phyloP scores from a whole-genome alignment of 352 stramenopile species.

The Phytophthora sp. region DNA sequence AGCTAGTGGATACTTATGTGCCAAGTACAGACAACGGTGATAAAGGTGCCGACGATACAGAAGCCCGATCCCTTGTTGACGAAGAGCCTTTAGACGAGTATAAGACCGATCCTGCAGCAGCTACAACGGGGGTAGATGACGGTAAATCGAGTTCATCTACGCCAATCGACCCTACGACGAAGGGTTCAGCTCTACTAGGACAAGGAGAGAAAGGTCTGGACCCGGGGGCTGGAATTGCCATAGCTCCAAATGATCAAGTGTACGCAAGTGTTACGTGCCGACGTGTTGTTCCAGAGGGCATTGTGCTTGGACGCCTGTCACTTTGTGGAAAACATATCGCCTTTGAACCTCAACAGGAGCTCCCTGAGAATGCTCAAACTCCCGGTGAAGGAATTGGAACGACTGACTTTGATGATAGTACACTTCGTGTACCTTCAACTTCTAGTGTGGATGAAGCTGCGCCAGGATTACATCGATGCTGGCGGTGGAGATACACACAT shows the following conservation, averaged over 20 bases:
- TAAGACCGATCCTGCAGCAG: constrained; percentile 5
- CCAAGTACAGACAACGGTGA: constrained; percentile 23
- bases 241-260: constrained; percentile 67
- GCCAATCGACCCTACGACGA: constrained; percentile 5
- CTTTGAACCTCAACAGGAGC: constrained; percentile 61
- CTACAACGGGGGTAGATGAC: constrained; percentile 4
- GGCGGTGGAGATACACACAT: constrained; percentile 83
- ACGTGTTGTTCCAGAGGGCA: constrained; percentile 77
- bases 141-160: constrained; percentile 2
- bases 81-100: constrained; percentile 34
- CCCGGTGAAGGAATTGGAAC: constrained; percentile 11
- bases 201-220: constrained; percentile 68
- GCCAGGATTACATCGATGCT: constrained; percentile 72
- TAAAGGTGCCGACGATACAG: constrained; percentile 11
- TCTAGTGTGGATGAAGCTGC: constrained; percentile 57
- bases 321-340: constrained; percentile 67
- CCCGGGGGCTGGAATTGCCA: constrained; percentile 64
- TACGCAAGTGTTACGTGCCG: constrained; percentile 65
- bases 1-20: constrained; percentile 33
- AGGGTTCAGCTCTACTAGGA: constrained; percentile 18
- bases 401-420: constrained; percentile 28
- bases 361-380: constrained; percentile 11
- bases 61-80: constrained; percentile 6
- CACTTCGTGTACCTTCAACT: constrained; percentile 7
- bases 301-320: constrained; percentile 71